Conservation (phyloP, 2,329 filamentous ascomycete genomes). For the Apiospora sp. region DNA sequence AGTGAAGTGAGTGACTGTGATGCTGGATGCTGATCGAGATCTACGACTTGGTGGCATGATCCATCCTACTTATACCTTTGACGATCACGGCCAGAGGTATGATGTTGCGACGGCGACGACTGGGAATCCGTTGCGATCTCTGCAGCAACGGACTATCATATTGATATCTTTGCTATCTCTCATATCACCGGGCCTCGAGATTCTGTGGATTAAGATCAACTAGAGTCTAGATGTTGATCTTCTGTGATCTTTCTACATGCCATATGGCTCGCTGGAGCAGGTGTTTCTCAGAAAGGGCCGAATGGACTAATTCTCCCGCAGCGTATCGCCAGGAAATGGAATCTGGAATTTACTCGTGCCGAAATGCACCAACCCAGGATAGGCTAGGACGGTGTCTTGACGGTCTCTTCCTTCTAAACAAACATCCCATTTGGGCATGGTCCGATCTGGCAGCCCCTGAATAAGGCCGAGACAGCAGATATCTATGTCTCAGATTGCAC, state of each 20-base stretch:
- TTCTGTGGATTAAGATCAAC: background rate
- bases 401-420: background rate
- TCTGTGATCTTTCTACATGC: background rate
- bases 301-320: background rate
- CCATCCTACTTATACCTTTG: background rate
- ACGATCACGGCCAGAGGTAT: background rate
- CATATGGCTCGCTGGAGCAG: background rate
- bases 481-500: background rate
- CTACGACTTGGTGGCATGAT: background rate
- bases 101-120: background rate
- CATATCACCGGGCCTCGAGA: background rate
- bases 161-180: no score
- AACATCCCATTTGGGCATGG: background rate
- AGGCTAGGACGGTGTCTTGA: background rate
- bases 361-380: background rate
- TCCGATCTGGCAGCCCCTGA: background rate
- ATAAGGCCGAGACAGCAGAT: slow-evolving; percentile 7
- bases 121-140: background rate
- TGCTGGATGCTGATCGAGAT: background rate
- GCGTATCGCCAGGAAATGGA: background rate
- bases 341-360: background rate
- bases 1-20: background rate
- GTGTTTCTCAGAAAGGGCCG: background rate
- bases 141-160: background rate
- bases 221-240: background rate